Evolutionary conservation across 2,329 filamentous ascomycete species (phyloP).

Genomic region (Nemania serpens): DNA sequence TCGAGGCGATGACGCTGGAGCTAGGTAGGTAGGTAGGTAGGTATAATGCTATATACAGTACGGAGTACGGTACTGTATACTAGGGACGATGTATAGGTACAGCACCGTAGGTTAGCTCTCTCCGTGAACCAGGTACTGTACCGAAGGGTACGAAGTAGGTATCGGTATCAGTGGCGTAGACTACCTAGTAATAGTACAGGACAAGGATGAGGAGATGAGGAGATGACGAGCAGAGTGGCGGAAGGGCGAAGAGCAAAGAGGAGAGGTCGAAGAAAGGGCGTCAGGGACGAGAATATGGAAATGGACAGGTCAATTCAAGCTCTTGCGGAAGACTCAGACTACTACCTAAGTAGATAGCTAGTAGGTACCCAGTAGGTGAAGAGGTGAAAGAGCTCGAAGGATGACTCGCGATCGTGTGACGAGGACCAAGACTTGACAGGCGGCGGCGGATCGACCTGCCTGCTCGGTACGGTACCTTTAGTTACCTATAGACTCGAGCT

Average conservation of each 20-base stretch:
- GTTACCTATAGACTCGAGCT: no score
- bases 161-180: no score
- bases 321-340: neutral
- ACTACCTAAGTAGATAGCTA: neutral
- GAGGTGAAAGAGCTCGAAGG: slow-evolving; percentile 14
- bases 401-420: slow-evolving; percentile 32
- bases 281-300: no score
- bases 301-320: slow-evolving; percentile 13
- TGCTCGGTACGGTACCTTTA: slow-evolving; percentile 14
- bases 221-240: neutral
- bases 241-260: no score
- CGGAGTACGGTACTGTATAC: neutral
- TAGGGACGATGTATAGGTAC: neutral
- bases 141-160: no score
- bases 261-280: no score
- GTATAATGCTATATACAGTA: neutral
- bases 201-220: neutral
- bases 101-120: neutral
- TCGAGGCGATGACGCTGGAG: slow-evolving; percentile 19
- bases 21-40: neutral
- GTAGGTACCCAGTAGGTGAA: no score
- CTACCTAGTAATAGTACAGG: no score
- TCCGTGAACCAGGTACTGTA: no score
- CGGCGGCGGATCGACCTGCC: slow-evolving; percentile 10
- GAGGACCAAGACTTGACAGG: slow-evolving; percentile 4